Percentiles rank a stretch among this genome's conserved stretches.
These are phyloP conservation scores for Mucor circinelloides DNA, from an alignment of 371 early-diverging fungal species.

Conservation along the genomic window DNA sequence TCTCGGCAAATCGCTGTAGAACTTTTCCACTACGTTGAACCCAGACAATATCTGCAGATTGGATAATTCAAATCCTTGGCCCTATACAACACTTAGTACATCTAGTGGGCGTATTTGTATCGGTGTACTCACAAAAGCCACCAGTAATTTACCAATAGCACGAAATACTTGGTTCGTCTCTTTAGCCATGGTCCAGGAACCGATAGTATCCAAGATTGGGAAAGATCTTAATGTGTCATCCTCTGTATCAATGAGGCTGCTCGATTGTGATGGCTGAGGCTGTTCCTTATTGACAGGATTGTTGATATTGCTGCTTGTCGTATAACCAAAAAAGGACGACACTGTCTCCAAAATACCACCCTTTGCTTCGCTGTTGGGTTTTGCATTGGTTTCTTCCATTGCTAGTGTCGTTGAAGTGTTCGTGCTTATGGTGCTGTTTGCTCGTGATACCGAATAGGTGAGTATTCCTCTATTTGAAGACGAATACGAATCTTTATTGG, in stretches of 20 bases:
- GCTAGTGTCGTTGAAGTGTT: not conserved
- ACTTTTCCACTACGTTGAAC: conserved; percentile 65
- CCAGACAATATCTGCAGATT: conserved; percentile 69
- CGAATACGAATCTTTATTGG: not conserved
- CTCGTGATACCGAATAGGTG: conserved; percentile 22
- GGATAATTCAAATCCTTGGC: conserved; percentile 76
- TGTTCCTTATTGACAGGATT: not conserved
- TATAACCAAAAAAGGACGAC: conserved; percentile 15
- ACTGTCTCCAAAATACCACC: conserved; percentile 11
- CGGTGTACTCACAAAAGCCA: conserved; percentile 62
- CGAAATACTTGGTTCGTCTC: conserved; percentile 69
- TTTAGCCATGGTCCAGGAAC: conserved; percentile 55
- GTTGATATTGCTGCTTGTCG: not conserved
- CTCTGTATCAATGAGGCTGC: conserved; percentile 19
- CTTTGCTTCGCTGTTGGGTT: not conserved
- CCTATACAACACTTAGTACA: conserved; percentile 27
- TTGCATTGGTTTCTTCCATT: not conserved
- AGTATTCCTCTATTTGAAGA: conserved; percentile 1
- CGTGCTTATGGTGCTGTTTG: conserved; percentile 1
- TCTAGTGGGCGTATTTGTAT: not conserved
- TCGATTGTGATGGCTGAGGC: conserved; percentile 2
- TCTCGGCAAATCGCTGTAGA: conserved; percentile 44
- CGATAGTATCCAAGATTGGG: conserved; percentile 44
- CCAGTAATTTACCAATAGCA: conserved; percentile 63
- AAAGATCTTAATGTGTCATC: conserved; percentile 29